Evolutionary conservation across 306 rosid genomes (phyloP).

Genomic region (Myrica gale): DNA sequence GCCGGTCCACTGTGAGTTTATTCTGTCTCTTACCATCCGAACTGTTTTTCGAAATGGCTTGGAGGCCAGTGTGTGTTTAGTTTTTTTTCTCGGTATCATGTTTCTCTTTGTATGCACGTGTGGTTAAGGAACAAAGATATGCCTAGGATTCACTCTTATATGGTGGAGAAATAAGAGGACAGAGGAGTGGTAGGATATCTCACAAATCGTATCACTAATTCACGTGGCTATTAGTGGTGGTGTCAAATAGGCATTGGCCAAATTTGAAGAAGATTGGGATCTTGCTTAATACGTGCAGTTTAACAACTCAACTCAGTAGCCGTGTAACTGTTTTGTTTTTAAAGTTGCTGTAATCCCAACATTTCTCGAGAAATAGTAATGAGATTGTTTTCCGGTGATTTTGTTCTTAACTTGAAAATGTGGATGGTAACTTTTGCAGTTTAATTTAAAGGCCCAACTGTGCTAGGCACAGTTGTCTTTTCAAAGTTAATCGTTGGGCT

Average conservation of each 20-base stretch:
- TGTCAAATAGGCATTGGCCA: not conserved
- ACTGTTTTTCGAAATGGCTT: conserved; percentile 11
- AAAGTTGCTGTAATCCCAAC: not conserved
- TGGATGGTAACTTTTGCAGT: not conserved
- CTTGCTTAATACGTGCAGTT: not conserved
- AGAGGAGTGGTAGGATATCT: not conserved
- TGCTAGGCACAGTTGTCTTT: not conserved
- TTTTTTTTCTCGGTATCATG: not conserved
- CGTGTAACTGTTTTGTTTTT: not conserved
- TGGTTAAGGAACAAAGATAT: not conserved
- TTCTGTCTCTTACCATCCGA: too few species aligned
- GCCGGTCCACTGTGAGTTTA: conserved; percentile 72
- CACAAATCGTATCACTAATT: not conserved
- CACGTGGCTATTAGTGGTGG: not conserved
- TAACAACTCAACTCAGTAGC: not conserved
- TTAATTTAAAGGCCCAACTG: not conserved
- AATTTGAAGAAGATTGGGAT: not conserved
- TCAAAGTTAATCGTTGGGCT: not conserved
- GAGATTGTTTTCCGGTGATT: not conserved
- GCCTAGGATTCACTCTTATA: not conserved
- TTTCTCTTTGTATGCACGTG: not conserved
- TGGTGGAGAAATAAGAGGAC: not conserved
- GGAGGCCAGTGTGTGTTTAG: not conserved
- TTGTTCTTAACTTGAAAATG: not conserved
- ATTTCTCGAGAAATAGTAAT: not conserved